Base-by-base conservation (phyloP, 768 basidiomycete species). In the Sarcomyxa edulis region DNA sequence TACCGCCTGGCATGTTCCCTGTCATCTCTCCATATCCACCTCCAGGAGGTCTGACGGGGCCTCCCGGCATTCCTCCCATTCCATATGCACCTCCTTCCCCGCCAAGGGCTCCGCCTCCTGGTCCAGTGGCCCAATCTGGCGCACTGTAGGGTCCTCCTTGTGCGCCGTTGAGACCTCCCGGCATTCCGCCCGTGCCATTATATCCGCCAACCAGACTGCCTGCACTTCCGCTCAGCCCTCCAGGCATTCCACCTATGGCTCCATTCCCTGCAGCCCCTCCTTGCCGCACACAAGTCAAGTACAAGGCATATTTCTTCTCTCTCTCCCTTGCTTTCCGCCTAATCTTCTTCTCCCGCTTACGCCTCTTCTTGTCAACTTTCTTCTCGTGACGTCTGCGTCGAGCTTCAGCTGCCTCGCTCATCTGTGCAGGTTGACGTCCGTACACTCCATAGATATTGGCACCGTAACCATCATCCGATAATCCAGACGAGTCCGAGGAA, bases 271-370 rank as follows among this genome's bases (percentile, higher is more conserved):
- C 37, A n/a, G 53, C 43, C 16, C 52, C 49, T 2, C 40, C 47
- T 22, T 60, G 55, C 5, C 61, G 47, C 15, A 78, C 45, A 51
- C 70, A 84, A 7, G 66, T 68, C 36, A 88, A 49, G 53, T 79
- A 87, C 25, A 89, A 56, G 2, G 74, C 50, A 53, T 84, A 89
- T 39, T 66, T 70, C 58, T 71, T 81, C 47, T 78, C 78, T 27
- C 68, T 70, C 42, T 75, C 75, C 52, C 68, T 78, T 28, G 71
- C 74, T 54, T 72, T 77, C 50, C 63, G 70, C 51, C 71, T 72
- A 32, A 69, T 61, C 53, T 75, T 81, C 69, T 72, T 83, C 53
- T 85, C 81, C 61, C 68, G 79, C 47, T 68, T 68, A 45, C 72
- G 73, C 48, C 71, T 68, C 59, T 66, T 80, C 57, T 71, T 76